phyloP scores from a whole-genome alignment of 1,284 basidiomycete genomes.

The Tremellales sp. region DNA sequence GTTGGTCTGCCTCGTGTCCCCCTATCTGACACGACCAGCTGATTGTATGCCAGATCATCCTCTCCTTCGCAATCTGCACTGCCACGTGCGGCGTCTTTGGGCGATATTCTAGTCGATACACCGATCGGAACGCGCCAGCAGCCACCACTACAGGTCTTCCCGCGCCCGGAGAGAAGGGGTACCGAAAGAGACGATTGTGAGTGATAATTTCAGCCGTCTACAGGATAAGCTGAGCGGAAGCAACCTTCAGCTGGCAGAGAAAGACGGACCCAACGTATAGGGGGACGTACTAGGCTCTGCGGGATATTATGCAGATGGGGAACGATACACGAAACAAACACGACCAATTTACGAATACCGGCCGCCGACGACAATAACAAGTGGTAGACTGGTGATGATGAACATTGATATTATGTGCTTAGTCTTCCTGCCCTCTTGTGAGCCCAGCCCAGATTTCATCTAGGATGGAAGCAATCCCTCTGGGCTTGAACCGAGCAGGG shows the following conservation, averaged over 20 bases:
- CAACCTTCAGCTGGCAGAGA: constrained; percentile 7
- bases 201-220: neutral
- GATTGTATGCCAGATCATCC: constrained; percentile 16
- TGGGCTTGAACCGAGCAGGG: too few species aligned
- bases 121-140: neutral
- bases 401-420: too few species aligned
- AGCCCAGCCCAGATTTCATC: too few species aligned
- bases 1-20: constrained; percentile 20
- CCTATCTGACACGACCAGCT: neutral
- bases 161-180: constrained; percentile 6
- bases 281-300: constrained; percentile 8
- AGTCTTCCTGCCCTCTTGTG: too few species aligned
- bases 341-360: too few species aligned
- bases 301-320: too few species aligned
- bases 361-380: too few species aligned
- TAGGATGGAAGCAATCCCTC: too few species aligned
- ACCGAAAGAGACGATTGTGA: constrained; percentile 4
- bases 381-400: too few species aligned
- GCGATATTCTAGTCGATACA: constrained; percentile 17
- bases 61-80: constrained; percentile 31
- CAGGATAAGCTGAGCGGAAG: neutral
- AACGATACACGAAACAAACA: too few species aligned
- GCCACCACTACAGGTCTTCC: too few species aligned
- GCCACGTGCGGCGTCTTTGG: constrained; percentile 41
- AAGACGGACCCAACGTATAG: constrained; percentile 1